Evolutionary conservation across 73 alveolate genomes (phyloP).

Genomic region (Uronychia setigera): DNA sequence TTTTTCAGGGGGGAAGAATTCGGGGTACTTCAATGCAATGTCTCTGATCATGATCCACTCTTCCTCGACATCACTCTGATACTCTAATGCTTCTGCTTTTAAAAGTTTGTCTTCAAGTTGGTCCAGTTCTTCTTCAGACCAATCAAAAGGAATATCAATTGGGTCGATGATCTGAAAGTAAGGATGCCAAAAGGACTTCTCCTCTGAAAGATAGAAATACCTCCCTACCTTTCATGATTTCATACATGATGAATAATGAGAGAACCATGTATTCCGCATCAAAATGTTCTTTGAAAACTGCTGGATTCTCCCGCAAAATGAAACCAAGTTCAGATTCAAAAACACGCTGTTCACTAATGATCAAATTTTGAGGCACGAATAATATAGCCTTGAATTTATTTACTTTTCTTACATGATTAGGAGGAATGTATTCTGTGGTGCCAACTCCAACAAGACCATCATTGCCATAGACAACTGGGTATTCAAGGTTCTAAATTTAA

Average conservation of each 20-base stretch:
- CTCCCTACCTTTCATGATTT: conserved; percentile 34
- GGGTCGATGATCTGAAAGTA: conserved; percentile 55
- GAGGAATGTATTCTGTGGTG: conserved; percentile 55
- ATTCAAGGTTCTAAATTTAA: conserved; percentile 25
- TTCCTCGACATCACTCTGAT: conserved; percentile 40
- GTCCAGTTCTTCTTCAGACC: conserved; percentile 52
- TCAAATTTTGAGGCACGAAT: conserved; percentile 24
- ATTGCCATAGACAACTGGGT: conserved; percentile 70
- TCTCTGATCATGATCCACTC: conserved; percentile 30
- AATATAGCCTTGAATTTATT: background rate
- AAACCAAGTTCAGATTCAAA: conserved; percentile 23
- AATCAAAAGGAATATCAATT: conserved; percentile 38
- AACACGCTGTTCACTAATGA: conserved; percentile 44
- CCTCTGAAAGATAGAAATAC: conserved; percentile 7
- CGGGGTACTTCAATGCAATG: conserved; percentile 19
- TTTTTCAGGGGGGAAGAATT: conserved; percentile 20
- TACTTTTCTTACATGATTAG: conserved; percentile 13
- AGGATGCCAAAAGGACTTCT: conserved; percentile 66
- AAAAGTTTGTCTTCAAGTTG: conserved; percentile 56
- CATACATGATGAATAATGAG: conserved; percentile 48
- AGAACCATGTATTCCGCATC: conserved; percentile 55
- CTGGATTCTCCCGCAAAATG: conserved; percentile 33
- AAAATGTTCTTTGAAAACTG: conserved; percentile 42
- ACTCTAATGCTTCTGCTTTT: conserved; percentile 43
- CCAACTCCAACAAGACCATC: conserved; percentile 61